These are phyloP conservation scores for Plasmodium fragile DNA, from an alignment of 169 alveolate genomes.

Conservation along the genomic window DNA sequence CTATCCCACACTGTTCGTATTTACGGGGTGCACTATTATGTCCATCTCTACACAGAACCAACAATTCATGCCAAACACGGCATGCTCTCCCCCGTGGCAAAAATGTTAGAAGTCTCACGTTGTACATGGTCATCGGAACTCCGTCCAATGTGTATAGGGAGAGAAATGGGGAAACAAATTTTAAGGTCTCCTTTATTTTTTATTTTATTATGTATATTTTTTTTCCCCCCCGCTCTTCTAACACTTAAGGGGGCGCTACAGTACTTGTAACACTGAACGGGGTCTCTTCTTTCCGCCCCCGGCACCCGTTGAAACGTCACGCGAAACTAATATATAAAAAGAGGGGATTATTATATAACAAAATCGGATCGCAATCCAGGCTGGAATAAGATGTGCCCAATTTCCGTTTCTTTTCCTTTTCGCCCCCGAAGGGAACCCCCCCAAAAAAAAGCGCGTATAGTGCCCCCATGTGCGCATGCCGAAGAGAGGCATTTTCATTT, in stretches of 20 bases:
- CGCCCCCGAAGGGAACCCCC: neutral
- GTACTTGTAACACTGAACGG: neutral
- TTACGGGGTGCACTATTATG: neutral
- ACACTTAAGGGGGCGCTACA: neutral
- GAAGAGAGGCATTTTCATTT: slow-evolving; percentile 3
- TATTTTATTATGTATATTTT: neutral
- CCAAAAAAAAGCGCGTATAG: neutral
- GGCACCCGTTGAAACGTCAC: neutral
- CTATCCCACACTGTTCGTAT: neutral
- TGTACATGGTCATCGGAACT: neutral
- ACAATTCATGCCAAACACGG: neutral
- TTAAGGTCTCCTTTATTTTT: neutral
- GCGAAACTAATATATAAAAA: neutral
- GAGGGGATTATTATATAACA: neutral
- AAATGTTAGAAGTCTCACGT: neutral
- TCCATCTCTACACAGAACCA: neutral
- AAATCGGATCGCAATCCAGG: neutral
- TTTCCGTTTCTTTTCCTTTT: neutral
- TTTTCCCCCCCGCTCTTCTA: neutral
- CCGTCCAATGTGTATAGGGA: neutral
- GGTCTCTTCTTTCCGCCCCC: neutral
- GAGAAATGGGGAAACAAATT: neutral
- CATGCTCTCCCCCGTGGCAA: neutral
- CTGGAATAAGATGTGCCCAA: neutral
- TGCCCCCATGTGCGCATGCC: neutral